Evolutionary conservation across 1,284 basidiomycete genomes (phyloP).

Genomic region (Grifola frondosa): DNA sequence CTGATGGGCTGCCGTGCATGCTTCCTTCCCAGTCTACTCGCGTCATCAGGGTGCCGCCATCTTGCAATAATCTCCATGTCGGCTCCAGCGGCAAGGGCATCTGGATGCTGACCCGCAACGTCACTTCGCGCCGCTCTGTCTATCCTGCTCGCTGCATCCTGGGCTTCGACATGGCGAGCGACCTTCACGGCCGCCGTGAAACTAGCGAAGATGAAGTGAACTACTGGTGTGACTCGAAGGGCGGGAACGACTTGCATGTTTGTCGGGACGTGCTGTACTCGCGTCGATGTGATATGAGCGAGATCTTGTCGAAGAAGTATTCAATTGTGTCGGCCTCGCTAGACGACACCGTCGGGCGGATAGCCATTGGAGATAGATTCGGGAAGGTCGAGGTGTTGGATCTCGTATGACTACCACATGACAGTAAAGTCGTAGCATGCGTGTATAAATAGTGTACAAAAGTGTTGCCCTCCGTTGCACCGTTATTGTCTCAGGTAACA

Average conservation of each 20-base stretch:
- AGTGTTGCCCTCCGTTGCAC: too few species aligned
- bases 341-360: conserved; percentile 37
- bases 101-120: conserved; percentile 37
- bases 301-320: conserved; percentile 35
- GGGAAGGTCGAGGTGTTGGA: conserved; percentile 37
- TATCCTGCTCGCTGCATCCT: conserved; percentile 36
- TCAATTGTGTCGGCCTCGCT: conserved; percentile 30
- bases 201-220: conserved; percentile 7
- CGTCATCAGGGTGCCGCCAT: conserved; percentile 30
- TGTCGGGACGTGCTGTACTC: conserved; percentile 31
- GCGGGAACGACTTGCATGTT: conserved; percentile 22
- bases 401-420: conserved; percentile 36
- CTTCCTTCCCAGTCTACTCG: conserved; percentile 26
- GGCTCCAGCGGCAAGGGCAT: conserved; percentile 36
- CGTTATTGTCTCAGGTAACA: too few species aligned
- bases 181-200: background rate
- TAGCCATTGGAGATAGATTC: conserved; percentile 35
- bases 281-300: conserved; percentile 34
- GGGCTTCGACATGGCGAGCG: conserved; percentile 31
- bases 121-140: conserved; percentile 25
- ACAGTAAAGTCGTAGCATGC: too few species aligned
- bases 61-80: conserved; percentile 29
- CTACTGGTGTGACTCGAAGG: conserved; percentile 2
- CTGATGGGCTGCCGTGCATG: conserved; percentile 29
- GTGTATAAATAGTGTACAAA: too few species aligned